Evolutionary conservation across 75 land plant species (phyloP).

Genomic region (Pinus albicaulis): DNA sequence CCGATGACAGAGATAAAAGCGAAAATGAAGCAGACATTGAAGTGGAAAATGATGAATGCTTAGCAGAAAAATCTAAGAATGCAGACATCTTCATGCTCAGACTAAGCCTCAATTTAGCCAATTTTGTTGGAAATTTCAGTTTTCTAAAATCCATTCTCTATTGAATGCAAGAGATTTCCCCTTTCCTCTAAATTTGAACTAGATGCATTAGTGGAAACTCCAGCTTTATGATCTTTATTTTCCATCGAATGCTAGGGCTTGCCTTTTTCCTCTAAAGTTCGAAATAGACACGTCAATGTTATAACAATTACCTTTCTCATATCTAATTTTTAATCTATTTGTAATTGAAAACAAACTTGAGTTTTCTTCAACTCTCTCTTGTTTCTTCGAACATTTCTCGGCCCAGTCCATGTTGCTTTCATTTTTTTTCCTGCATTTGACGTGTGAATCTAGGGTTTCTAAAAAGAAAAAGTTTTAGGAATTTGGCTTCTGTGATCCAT

Average conservation of each 20-base stretch:
- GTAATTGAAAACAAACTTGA: conserved; percentile 9
- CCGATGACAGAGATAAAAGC: no score
- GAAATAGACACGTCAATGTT: neutral
- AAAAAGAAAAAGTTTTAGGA: neutral
- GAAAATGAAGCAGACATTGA: neutral
- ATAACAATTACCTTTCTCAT: neutral
- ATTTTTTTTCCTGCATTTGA: neutral
- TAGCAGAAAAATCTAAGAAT: neutral
- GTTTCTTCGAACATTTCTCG: neutral
- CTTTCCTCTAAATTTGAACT: no score
- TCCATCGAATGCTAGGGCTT: no score
- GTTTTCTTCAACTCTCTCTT: neutral
- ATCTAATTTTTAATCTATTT: no score
- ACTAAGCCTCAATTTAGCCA: neutral
- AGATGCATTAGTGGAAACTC: no score
- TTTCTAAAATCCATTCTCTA: no score
- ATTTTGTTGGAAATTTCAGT: no score
- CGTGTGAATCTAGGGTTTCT: neutral
- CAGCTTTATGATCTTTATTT: no score
- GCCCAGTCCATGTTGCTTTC: no score
- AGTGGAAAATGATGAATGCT: neutral
- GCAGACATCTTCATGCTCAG: neutral
- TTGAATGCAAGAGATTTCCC: no score
- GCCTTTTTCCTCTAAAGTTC: neutral
- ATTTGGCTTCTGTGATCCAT: no score